Conservation (phyloP, 2,329 filamentous ascomycete genomes). For the Talaromyces atroroseus region DNA sequence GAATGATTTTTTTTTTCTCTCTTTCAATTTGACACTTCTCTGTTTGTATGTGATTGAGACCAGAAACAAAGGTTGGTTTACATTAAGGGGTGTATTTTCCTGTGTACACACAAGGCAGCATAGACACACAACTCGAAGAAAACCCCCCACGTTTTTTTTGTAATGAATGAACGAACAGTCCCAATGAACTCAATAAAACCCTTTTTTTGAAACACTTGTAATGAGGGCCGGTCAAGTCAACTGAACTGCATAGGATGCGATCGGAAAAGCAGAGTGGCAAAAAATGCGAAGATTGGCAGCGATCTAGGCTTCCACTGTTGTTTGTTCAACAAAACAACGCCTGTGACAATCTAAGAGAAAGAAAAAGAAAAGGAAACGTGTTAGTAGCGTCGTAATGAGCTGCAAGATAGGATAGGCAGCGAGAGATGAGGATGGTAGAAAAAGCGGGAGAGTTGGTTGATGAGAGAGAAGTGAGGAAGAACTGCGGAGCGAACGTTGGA, state of each 20-base stretch:
- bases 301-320: neutral
- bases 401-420: neutral
- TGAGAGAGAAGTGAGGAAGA: neutral
- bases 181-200: constrained; percentile 7
- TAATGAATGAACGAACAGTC: constrained; percentile 5
- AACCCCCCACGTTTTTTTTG: constrained; percentile 5
- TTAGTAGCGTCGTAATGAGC: neutral
- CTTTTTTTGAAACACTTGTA: neutral
- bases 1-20: constrained; percentile 11
- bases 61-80: constrained; percentile 11
- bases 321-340: neutral
- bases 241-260: neutral
- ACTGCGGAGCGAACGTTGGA: neutral
- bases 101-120: constrained; percentile 12
- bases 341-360: neutral
- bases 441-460: neutral
- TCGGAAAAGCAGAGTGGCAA: constrained; percentile 2
- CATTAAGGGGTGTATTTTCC: constrained; percentile 11
- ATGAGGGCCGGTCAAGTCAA: neutral
- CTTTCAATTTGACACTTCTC: constrained; percentile 8
- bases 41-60: constrained; percentile 12
- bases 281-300: neutral
- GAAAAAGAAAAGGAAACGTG: neutral
- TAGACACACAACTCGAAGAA: constrained; percentile 4
- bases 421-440: neutral